A percentile compares a stretch with the other conserved stretches of the same genome.
Conservation (phyloP, 768 basidiomycete genomes). For the Boletus subparvulus region DNA sequence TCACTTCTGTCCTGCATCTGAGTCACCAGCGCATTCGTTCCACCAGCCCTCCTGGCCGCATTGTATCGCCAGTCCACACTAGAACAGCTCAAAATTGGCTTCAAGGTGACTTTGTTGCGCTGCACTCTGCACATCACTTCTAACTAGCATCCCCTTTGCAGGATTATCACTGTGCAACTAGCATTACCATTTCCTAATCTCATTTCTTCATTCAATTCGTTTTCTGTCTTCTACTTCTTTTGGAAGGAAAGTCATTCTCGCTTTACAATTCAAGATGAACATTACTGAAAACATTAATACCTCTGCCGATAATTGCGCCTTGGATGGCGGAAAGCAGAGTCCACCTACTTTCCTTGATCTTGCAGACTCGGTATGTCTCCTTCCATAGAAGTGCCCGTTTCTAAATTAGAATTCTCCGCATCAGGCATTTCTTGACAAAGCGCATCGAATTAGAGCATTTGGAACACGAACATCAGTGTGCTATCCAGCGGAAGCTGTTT, state of each 20-base stretch:
- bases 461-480: constrained; percentile 83
- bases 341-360: constrained; percentile 92
- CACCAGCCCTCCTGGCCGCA: constrained; percentile 51
- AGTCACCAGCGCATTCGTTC: constrained; percentile 26
- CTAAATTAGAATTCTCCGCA: constrained; percentile 1
- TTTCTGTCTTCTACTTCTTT: constrained; percentile 52
- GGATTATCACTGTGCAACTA: constrained; percentile 69
- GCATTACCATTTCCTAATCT: constrained; percentile 53
- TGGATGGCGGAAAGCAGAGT: constrained; percentile 78
- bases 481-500: constrained; percentile 82
- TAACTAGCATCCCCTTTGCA: constrained; percentile 32
- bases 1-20: constrained; percentile 19
- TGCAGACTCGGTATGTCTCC: constrained; percentile 78
- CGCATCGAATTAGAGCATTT: constrained; percentile 88
- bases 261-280: constrained; percentile 61
- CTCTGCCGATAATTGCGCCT: constrained; percentile 68
- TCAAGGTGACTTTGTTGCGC: constrained; percentile 47
- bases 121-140: constrained; percentile 18
- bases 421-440: constrained; percentile 51
- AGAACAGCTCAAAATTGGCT: constrained; percentile 77
- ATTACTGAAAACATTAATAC: constrained; percentile 67
- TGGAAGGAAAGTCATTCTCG: constrained; percentile 50
- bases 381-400: constrained; percentile 8
- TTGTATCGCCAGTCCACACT: constrained; percentile 82
- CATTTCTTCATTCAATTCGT: constrained; percentile 45